These are phyloP conservation scores for Trichoderma afroharzianum DNA, from an alignment of 2,329 filamentous ascomycete species.

Conservation along the genomic window DNA sequence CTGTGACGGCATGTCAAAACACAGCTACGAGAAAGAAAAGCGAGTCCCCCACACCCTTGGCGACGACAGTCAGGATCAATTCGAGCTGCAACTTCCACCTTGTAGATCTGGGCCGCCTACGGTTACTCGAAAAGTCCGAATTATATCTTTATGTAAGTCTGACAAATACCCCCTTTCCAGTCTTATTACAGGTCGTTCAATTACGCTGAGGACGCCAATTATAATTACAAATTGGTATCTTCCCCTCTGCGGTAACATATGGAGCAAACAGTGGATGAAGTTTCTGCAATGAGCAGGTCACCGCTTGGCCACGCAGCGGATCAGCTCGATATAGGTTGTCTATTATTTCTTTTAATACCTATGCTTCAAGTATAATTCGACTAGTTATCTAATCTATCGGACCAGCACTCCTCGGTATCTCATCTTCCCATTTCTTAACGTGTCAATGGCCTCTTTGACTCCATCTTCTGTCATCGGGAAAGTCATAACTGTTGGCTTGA, in stretches of 20 bases:
- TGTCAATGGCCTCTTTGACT: not conserved
- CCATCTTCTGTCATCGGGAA: not conserved
- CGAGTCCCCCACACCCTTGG: not conserved
- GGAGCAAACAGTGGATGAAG: not conserved
- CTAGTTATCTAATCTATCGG: not conserved
- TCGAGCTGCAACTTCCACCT: not conserved
- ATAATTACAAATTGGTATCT: too few relatives aligned
- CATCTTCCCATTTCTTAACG: not conserved
- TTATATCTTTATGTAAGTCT: not conserved
- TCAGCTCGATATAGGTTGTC: not conserved
- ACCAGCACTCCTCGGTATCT: slow-evolving; percentile 2
- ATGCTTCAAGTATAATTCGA: not conserved
- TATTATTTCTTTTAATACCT: not conserved
- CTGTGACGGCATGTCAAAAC: not conserved
- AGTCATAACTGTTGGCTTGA: not conserved
- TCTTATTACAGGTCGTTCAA: too few relatives aligned
- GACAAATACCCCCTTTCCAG: too few relatives aligned
- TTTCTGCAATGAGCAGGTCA: not conserved
- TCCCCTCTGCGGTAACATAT: not conserved
- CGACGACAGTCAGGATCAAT: not conserved
- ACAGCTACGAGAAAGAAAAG: not conserved
- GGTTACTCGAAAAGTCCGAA: not conserved
- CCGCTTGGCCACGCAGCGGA: not conserved
- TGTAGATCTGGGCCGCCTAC: not conserved
- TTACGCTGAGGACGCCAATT: too few relatives aligned